A percentile compares a stretch with the other conserved stretches of the same genome.
Evolutionary conservation across 345 rosid genomes (phyloP).

Genomic region (Gossypium thurberi): DNA sequence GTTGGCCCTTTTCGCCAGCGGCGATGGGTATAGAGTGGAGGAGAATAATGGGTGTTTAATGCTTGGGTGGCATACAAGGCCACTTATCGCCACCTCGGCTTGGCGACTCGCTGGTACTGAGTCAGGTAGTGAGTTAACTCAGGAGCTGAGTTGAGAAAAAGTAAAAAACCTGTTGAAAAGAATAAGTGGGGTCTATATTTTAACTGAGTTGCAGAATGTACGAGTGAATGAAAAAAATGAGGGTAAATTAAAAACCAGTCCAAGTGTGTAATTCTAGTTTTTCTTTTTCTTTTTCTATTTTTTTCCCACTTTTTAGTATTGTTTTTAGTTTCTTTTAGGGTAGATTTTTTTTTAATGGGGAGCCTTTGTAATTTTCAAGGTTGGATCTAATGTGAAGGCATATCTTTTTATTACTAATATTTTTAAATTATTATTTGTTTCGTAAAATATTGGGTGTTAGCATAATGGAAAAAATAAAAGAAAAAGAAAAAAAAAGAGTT

Average conservation of each 20-base stretch:
- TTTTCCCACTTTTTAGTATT: not conserved
- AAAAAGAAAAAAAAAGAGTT: not conserved
- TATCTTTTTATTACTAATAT: no score
- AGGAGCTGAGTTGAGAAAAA: not conserved
- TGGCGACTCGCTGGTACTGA: slow-evolving; percentile 45
- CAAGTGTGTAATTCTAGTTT: slow-evolving; percentile 16
- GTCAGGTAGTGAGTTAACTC: slow-evolving; percentile 1
- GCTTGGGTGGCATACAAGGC: slow-evolving; percentile 94
- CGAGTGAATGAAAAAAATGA: not conserved
- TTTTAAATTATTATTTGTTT: not conserved
- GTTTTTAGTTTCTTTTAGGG: not conserved
- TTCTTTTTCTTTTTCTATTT: not conserved
- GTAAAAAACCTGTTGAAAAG: not conserved
- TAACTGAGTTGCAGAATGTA: not conserved
- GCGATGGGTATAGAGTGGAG: slow-evolving; percentile 84
- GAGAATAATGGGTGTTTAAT: slow-evolving; percentile 73
- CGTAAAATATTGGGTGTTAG: no score
- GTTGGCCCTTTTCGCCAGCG: slow-evolving; percentile 67
- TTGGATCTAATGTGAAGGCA: slow-evolving; percentile 2
- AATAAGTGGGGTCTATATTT: not conserved
- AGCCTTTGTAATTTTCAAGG: slow-evolving; percentile 5
- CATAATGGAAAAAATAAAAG: no score
- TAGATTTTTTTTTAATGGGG: not conserved
- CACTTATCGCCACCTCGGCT: slow-evolving; percentile 86
- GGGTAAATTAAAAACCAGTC: not conserved